Evolutionary conservation across 2,329 filamentous ascomycete species (phyloP), one percentile per base, ranked within the genome.

Genomic region (Fusarium hainanense): DNA sequence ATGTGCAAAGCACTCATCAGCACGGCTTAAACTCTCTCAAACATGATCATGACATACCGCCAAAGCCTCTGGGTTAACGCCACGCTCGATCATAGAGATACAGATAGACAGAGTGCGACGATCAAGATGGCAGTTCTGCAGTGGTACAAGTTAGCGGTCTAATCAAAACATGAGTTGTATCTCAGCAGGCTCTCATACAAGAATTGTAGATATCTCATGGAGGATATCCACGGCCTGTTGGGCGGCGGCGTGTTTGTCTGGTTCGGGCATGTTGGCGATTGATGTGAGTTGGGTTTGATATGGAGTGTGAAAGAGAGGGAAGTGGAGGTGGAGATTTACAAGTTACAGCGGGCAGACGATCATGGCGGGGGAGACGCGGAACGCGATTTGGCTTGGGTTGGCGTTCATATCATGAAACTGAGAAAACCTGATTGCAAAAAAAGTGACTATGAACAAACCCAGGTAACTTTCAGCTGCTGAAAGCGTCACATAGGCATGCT

Each of bases 21-120:
- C 28, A 40, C 18, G 18, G 3, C 16, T 7, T 32, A 12, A 3
- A 10, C 3, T 32, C 3, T 9, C 2, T 4, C 4, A 18, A 7
- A 4, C 7, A 8, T 4, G 4, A 16, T 4, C 3, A 32, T 9
- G 14, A 71, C 93, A 77, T 86, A 98, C 96, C 25, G 95, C 94
- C 32, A 99, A 84, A 2, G 95, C 96, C 79, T 98, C 95, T 0
- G 96, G 96, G 77, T 97, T 97, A 30, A 98, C 93, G 16, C 96
- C 96, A 77, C 97, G 97, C 81, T 99, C 96, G 74, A 99, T 97
- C 80, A 99, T 88, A 56, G 94, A 97, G 64, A 98, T 95, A 81
- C 96, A 99, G 68, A 98, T 93, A 5, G 94, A 97, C 20, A 99
- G 85, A 21, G 94, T 94, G 56, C 94, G 91, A 32, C 95, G 90